Conservation (phyloP, 306 rosid genomes). For the Gillenia trifoliata region DNA sequence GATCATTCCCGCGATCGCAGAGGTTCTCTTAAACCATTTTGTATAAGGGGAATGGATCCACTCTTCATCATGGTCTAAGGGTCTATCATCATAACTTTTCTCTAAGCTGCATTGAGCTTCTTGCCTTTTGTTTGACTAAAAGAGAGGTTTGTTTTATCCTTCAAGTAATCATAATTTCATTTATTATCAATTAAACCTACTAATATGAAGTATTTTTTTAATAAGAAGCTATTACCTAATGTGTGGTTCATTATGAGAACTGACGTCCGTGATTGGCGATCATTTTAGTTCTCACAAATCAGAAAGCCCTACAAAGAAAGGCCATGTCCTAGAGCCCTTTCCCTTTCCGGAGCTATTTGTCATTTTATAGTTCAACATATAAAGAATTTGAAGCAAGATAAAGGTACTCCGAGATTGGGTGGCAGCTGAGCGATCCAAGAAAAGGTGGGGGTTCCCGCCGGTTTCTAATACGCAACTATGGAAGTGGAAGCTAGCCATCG, state of each 20-base stretch:
- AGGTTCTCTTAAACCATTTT: conserved; percentile 77
- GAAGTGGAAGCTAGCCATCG: not conserved
- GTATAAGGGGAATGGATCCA: conserved; percentile 68
- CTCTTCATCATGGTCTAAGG: conserved; percentile 68
- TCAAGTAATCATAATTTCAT: not conserved
- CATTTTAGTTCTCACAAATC: conserved; percentile 48
- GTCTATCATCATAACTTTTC: conserved; percentile 43
- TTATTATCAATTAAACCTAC: not conserved
- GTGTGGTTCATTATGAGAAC: conserved; percentile 64
- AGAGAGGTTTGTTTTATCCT: not conserved
- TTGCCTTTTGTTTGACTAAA: not conserved
- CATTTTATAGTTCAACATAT: conserved; percentile 49
- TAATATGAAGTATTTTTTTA: not conserved
- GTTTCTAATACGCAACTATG: conserved; percentile 33
- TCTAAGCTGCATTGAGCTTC: not conserved
- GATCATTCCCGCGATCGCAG: conserved; percentile 61
- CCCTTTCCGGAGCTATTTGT: conserved; percentile 57
- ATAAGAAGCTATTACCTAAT: conserved; percentile 64
- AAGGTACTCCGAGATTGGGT: conserved; percentile 25
- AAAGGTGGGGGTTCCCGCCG: conserved; percentile 84
- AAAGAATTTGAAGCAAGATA: conserved; percentile 8
- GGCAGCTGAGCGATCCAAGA: conserved; percentile 92
- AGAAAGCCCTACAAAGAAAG: conserved; percentile 55
- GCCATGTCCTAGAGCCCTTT: conserved; percentile 61
- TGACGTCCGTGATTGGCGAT: conserved; percentile 66